Conservation (phyloP, 129 eudicot species). For the Escallonia herrerae region DNA sequence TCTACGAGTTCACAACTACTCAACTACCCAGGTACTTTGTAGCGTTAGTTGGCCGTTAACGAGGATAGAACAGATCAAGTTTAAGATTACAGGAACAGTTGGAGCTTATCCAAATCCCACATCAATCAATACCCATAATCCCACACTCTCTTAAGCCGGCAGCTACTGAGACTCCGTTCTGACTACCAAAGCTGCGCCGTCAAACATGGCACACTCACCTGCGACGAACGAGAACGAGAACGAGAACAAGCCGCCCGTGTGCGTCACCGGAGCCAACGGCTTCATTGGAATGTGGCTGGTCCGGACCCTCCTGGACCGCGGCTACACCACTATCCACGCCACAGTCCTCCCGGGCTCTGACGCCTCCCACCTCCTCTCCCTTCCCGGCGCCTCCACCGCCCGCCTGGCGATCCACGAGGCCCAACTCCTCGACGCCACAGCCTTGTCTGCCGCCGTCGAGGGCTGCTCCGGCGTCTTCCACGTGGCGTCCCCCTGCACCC, state of each 20-base stretch:
- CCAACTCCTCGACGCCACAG: constrained; percentile 42
- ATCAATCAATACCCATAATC: no score
- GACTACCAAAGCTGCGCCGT: no score
- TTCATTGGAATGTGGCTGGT: constrained; percentile 76
- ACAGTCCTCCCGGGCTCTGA: constrained; percentile 59
- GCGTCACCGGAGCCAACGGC: constrained; percentile 81
- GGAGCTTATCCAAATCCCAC: no score
- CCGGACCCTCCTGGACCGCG: constrained; percentile 39
- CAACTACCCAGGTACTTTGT: no score
- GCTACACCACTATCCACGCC: constrained; percentile 74
- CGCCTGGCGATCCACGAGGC: constrained; percentile 45
- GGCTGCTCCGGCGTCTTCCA: constrained; percentile 71
- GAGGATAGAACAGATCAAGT: no score
- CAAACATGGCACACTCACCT: not conserved
- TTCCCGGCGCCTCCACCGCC: constrained; percentile 37
- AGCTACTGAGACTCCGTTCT: no score
- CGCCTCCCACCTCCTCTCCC: constrained; percentile 50
- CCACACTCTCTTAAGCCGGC: no score
- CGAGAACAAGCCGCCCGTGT: constrained; percentile 8
- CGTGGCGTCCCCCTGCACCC: constrained; percentile 79
- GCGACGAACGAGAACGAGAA: not conserved
- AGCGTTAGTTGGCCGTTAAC: no score
- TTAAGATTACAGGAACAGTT: no score
- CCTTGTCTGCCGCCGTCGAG: constrained; percentile 36
- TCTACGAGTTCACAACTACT: no score